Base-by-base conservation (phyloP, 1,284 basidiomycete genomes). In the Rugosomyces carneus region DNA sequence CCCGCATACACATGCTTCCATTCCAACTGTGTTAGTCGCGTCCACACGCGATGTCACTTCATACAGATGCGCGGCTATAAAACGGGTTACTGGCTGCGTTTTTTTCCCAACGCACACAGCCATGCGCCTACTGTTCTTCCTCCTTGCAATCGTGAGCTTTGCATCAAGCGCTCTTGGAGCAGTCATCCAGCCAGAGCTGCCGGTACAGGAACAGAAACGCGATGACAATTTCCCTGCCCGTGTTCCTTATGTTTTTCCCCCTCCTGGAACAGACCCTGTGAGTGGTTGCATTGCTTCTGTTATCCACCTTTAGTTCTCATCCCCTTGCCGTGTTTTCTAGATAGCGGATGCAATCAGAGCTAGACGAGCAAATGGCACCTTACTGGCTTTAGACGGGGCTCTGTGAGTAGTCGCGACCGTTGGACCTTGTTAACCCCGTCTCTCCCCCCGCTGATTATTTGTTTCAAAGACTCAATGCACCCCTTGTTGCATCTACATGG, bases 201-300 rank as follows among this genome's bases (percentile, higher is more conserved):
- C 15, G 10, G 27, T 56, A 2, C 38, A 55, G 9, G 50, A 47
- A 2, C 37, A 54, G 7, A 51, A 46, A 38, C 56, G 64, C 31
- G 64, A 67, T 40, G 58, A 64, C 43, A 54, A 61, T 34, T 53
- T 63, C 18, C 62, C 65, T 45, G 64, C 65, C 19, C 60, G 65
- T 9, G 59, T 67, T 34, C 64, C 64, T 6, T 67, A 67, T 20
- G 49, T 67, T 2, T 63, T 67, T 37, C 65, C 65, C n/a, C 37
- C 57, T n/a, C 63, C 63, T 23, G 64, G 65, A 29, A 63, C 61
- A 10, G 53, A 64, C 44, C 50, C 60, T 11, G 65, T 64, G 34
- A 45, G 54, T 44, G 11, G 20, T 37, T 13, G 27, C 21, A n/a
- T n/a, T n/a, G n/a, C 21, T 23, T 23, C 21, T 26, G 5, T 4